These are phyloP conservation scores for Septoria linicola DNA, from an alignment of 2,329 filamentous ascomycete genomes.

Conservation along the genomic window DNA sequence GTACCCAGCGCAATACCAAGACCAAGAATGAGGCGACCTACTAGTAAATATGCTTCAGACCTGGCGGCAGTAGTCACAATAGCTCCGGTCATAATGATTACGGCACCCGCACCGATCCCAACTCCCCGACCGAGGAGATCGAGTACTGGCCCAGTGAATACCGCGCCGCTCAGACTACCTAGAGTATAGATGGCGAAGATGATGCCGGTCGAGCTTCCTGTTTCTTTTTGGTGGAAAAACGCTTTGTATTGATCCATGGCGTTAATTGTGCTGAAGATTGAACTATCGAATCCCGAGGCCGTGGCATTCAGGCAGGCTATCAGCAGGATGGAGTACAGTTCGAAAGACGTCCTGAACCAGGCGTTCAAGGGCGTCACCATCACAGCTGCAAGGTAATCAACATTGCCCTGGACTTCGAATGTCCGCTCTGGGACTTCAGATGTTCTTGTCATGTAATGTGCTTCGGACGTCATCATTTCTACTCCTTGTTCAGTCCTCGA, in stretches of 20 bases:
- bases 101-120: slow-evolving; percentile 14
- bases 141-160: slow-evolving; percentile 44
- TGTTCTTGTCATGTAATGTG: too few relatives aligned
- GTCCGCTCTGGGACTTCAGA: too few relatives aligned
- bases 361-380: slow-evolving; percentile 15
- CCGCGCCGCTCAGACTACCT: slow-evolving; percentile 47
- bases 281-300: slow-evolving; percentile 16
- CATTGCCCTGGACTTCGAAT: slow-evolving; percentile 19
- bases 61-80: slow-evolving; percentile 12
- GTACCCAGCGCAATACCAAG: slow-evolving; percentile 22
- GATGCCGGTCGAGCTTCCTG: slow-evolving; percentile 42
- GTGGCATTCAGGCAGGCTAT: slow-evolving; percentile 18
- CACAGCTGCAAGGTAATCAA: slow-evolving; percentile 12
- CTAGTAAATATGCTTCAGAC: slow-evolving; percentile 17
- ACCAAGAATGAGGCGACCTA: slow-evolving; percentile 21
- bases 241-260: slow-evolving; percentile 17
- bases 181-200: slow-evolving; percentile 53
- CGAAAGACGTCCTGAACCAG: slow-evolving; percentile 13
- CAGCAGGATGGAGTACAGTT: slow-evolving; percentile 14
- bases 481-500: too few relatives aligned
- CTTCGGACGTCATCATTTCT: too few relatives aligned
- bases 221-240: slow-evolving; percentile 18
- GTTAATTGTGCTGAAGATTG: slow-evolving; percentile 18
- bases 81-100: slow-evolving; percentile 17
- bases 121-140: slow-evolving; percentile 15